Conservation (phyloP, 805 yeast genomes). For the Millerago galiae region DNA sequence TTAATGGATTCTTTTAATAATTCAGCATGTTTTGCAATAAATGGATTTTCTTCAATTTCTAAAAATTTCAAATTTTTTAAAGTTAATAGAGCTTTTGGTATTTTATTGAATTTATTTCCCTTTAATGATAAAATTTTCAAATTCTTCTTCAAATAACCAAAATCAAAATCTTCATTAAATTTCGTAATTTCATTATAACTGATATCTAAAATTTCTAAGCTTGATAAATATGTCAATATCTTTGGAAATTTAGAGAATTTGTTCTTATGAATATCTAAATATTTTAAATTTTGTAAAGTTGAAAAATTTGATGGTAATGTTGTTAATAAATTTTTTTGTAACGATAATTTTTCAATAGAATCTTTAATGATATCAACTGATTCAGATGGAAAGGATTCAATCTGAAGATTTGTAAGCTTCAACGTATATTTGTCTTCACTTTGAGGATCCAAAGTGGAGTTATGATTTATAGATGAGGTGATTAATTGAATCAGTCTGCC, state of each 20-base stretch:
- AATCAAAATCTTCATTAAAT: slow-evolving; percentile 40
- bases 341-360: slow-evolving; percentile 42
- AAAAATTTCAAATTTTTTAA: slow-evolving; percentile 47
- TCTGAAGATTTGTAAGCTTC: slow-evolving; percentile 33
- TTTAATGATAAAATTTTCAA: slow-evolving; percentile 57
- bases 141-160: slow-evolving; percentile 32
- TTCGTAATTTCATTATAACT: slow-evolving; percentile 46
- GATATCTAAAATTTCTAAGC: slow-evolving; percentile 60
- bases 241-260: slow-evolving; percentile 47
- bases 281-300: slow-evolving; percentile 40
- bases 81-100: slow-evolving; percentile 48
- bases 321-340: slow-evolving; percentile 45
- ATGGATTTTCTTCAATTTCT: slow-evolving; percentile 59
- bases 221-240: slow-evolving; percentile 29
- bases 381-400: slow-evolving; percentile 32
- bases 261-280: slow-evolving; percentile 63
- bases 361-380: slow-evolving; percentile 31
- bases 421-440: slow-evolving; percentile 24
- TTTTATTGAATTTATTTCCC: slow-evolving; percentile 47
- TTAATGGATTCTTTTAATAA: slow-evolving; percentile 30
- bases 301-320: slow-evolving; percentile 43
- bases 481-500: slow-evolving; percentile 20
- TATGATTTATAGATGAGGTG: slow-evolving; percentile 19
- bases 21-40: slow-evolving; percentile 40
- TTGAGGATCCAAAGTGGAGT: slow-evolving; percentile 6